These are phyloP conservation scores for Closterium sp. DNA, from an alignment of 139 green algal species.

Conservation along the genomic window DNA sequence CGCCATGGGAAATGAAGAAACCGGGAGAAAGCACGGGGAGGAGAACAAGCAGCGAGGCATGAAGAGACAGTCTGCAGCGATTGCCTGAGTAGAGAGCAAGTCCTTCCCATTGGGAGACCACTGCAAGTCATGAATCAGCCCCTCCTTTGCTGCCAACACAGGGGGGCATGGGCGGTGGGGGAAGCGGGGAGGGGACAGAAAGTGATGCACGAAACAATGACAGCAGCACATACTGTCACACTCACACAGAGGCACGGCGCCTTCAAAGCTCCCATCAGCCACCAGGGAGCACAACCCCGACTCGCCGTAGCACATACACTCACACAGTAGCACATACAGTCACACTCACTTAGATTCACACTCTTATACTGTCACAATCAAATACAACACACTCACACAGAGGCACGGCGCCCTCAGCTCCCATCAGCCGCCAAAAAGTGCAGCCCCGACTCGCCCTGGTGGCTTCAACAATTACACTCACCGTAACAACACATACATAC, in stretches of 20 bases:
- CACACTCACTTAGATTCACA: too few relatives aligned
- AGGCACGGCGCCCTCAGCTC: conserved; percentile 58
- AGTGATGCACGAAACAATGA: too few relatives aligned
- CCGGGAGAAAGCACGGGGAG: too few relatives aligned
- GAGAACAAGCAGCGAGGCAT: too few relatives aligned
- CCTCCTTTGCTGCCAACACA: conserved; percentile 75
- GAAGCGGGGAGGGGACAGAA: too few relatives aligned
- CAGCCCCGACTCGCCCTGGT: conserved; percentile 88
- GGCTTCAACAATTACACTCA: conserved; percentile 53
- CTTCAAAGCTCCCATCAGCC: conserved; percentile 58
- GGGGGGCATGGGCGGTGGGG: too few relatives aligned
- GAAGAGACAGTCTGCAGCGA: too few relatives aligned
- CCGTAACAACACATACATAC: too few relatives aligned
- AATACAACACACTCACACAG: conserved; percentile 17
- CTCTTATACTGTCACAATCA: conserved; percentile 63
- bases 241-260: background rate
- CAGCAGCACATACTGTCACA: too few relatives aligned
- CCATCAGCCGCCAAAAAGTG: conserved; percentile 79
- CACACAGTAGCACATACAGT: conserved; percentile 72
- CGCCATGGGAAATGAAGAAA: too few relatives aligned
- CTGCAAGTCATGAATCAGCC: background rate
- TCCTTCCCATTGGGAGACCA: background rate
- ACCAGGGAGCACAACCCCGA: conserved; percentile 86
- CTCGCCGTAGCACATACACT: conserved; percentile 90
- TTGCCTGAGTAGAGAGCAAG: too few relatives aligned